Base-by-base conservation (phyloP, 768 basidiomycete species). In the Termitomyces sp. region DNA sequence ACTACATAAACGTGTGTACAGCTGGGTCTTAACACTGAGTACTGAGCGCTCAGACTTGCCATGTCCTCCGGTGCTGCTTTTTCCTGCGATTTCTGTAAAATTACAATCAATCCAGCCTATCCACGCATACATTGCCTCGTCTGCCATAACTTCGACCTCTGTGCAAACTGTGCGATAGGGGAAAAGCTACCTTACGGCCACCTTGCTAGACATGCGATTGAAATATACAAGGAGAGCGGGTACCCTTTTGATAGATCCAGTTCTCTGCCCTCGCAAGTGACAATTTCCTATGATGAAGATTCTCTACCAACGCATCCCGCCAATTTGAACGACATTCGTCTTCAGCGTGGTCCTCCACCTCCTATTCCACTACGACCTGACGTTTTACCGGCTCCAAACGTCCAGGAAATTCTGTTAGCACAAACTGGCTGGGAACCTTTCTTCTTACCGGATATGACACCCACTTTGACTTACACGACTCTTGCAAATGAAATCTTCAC, bases 401-500 rank as follows among this genome's bases (percentile, higher is more conserved):
- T 16, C 20, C 41, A 42, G n/a, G 12, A 43, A 8, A 39, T n/a
- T 6, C 41, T 10, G 1, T 4, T 20, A 16, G 16, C 39, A 9
- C 39, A 13, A n/a, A 29, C 32, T 2, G 52, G 59, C 43, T 63
- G 62, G 62, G 41, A 63, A 36, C 51, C 59, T 12, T 60, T 63
- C 32, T 63, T 60, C 36, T 18, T 42, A 31, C 37, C 59, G 3
- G 50, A 63, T 46, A 48, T 48, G 59, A 57, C 49, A 0, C 62
- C 62, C 2, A 63, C 62, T 18, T 36, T 20, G 39, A 60, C 58
- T 9, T 63, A 60, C 16, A 56, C 36, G 13, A 53, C 49, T n/a
- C 56, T 63, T 16, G 46, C 55, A 26, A 56, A 60, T 44, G 58
- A 63, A 18, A 60, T 63, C 16, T 63, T 63, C 51, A 43, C 62